A percentile compares a stretch with the other conserved stretches of the same genome.
Evolutionary conservation across 2,329 filamentous ascomycete species (phyloP).

Genomic region (Neonectria ditissima): DNA sequence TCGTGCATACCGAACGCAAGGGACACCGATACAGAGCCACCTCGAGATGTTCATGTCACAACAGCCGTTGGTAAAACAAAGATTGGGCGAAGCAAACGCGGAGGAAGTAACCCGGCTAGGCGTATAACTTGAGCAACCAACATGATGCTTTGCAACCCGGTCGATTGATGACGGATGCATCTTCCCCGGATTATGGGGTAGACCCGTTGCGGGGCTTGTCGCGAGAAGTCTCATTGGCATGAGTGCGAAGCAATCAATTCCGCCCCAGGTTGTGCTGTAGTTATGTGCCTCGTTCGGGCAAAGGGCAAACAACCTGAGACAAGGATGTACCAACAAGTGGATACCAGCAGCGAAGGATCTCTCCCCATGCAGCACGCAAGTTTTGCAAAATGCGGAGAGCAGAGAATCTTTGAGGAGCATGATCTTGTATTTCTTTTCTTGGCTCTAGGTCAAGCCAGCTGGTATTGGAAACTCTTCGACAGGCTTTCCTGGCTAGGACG

Average conservation of each 20-base stretch:
- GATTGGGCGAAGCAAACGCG: not conserved
- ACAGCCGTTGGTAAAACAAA: not conserved
- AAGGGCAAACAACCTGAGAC: not conserved
- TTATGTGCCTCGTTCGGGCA: conserved; percentile 1
- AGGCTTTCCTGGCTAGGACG: not conserved
- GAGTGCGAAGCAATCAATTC: not conserved
- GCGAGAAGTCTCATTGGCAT: not conserved
- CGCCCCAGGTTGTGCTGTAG: not conserved
- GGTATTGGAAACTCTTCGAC: no score
- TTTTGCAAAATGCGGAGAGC: not conserved
- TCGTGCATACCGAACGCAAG: not conserved
- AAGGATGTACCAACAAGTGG: not conserved
- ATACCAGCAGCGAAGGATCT: not conserved
- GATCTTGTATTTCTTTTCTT: not conserved
- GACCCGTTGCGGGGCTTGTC: not conserved
- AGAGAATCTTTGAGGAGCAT: no score
- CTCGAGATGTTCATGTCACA: not conserved
- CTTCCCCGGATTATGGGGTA: conserved; percentile 3
- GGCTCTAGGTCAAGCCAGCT: not conserved
- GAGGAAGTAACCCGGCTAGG: not conserved
- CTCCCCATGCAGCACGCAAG: not conserved
- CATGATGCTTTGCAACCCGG: not conserved
- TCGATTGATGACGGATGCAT: not conserved
- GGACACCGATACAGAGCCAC: not conserved
- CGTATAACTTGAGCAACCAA: not conserved